phyloP scores from a whole-genome alignment of 495 filamentous ascomycete genomes.

The Hypoxylon cercidicola region DNA sequence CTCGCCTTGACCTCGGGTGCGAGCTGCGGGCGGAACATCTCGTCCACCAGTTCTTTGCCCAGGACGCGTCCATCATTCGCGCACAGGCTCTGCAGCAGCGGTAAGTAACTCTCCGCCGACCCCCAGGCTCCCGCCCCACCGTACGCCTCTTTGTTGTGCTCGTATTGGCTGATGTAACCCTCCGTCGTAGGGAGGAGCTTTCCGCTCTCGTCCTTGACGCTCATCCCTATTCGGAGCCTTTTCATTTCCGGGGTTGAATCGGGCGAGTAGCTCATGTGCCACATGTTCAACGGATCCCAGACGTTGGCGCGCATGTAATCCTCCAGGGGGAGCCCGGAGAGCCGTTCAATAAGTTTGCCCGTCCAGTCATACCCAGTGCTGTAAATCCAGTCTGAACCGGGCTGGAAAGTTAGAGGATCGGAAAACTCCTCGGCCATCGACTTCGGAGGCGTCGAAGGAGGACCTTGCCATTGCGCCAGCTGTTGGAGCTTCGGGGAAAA shows the following conservation, averaged over 20 bases:
- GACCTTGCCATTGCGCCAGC: slow-evolving; percentile 34
- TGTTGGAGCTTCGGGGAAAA: slow-evolving; percentile 32
- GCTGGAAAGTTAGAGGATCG: slow-evolving; percentile 50
- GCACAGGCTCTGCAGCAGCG: slow-evolving; percentile 45
- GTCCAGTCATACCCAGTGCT: slow-evolving; percentile 47
- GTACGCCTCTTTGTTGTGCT: slow-evolving; percentile 26
- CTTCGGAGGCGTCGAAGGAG: slow-evolving; percentile 27
- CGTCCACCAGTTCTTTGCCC: slow-evolving; percentile 25
- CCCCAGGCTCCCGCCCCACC: slow-evolving; percentile 47
- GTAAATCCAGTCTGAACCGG: slow-evolving; percentile 48
- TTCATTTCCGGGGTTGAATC: slow-evolving; percentile 42
- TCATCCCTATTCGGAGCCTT: slow-evolving; percentile 31
- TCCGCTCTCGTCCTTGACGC: slow-evolving; percentile 29
- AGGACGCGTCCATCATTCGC: slow-evolving; percentile 47
- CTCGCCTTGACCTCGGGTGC: slow-evolving; percentile 19
- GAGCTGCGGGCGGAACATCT: slow-evolving; percentile 47
- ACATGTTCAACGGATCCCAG: slow-evolving; percentile 35
- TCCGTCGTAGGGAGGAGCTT: slow-evolving; percentile 32
- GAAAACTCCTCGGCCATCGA: slow-evolving; percentile 46
- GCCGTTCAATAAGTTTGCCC: slow-evolving; percentile 44
- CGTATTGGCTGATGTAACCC: slow-evolving; percentile 41
- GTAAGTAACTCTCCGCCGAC: slow-evolving; percentile 40
- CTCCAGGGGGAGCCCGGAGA: slow-evolving; percentile 43
- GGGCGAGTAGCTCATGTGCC: slow-evolving; percentile 47
- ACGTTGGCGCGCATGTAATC: slow-evolving; percentile 44